Evolutionary conservation across 148 eudicot species (phyloP).

Genomic region (Hydrangea macrophylla): DNA sequence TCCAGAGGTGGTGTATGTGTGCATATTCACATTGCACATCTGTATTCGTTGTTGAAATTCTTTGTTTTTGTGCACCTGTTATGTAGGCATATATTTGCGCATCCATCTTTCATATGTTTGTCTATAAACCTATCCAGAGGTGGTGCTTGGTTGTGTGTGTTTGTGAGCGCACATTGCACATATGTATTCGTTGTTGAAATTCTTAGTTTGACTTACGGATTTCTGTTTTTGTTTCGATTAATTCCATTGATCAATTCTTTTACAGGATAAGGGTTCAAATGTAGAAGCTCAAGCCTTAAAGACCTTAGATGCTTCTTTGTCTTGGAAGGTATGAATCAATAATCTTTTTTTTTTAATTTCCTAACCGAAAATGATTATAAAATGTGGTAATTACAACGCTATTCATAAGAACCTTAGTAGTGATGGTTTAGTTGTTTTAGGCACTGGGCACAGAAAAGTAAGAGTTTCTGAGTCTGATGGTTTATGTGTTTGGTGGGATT

Average conservation of each 20-base stretch:
- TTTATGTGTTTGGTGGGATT: no score
- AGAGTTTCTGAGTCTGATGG: no score
- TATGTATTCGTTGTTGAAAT: neutral
- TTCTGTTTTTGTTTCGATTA: neutral
- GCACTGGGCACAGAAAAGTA: neutral
- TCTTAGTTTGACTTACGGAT: neutral
- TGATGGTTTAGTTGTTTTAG: no score
- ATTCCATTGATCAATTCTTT: neutral
- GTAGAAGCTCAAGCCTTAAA: slow-evolving; percentile 59
- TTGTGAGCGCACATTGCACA: neutral
- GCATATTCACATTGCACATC: no score
- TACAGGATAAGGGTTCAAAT: slow-evolving; percentile 67
- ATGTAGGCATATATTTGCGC: neutral
- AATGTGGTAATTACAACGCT: no score
- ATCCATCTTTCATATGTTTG: neutral
- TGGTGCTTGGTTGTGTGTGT: neutral
- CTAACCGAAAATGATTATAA: no score
- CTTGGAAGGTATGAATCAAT: slow-evolving; percentile 60
- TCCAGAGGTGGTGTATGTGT: no score
- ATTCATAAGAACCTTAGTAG: no score
- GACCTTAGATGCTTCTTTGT: slow-evolving; percentile 45
- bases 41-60: no score
- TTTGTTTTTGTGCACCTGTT: neutral
- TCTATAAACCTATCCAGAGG: neutral
- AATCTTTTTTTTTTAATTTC: neutral